Base-by-base conservation (phyloP, 1,284 basidiomycete species). In the Puccinia polysora region DNA sequence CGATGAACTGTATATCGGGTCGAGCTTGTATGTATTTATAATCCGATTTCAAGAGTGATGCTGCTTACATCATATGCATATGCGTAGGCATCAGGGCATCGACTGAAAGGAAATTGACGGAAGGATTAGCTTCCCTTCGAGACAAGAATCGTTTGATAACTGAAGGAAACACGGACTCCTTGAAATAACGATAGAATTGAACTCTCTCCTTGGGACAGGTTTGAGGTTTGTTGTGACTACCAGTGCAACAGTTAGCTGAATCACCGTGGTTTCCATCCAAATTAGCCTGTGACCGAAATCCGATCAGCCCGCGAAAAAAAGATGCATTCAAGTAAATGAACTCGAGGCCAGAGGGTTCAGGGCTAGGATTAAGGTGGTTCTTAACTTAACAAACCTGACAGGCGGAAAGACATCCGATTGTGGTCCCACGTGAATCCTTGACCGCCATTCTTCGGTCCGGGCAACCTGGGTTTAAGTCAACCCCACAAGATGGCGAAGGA, bases 241-340 rank as follows among this genome's bases (percentile, higher is more conserved):
- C 74, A 38, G 68, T 71, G 32, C 74, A 75, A 47, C 74, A 75
- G 55, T 74, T 64, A n/a, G 59, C 63, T 40, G 70, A 69, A 53
- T 60, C 23, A 4, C 50, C 59, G 38, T 50, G 40, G 28, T 60
- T 59, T 0, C 67, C 67, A 59, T 70, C 67, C 55, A 70, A 67
- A 62, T 74, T 53, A 28, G 56, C 63, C 74, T 70, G 30, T 50
- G n/a, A n/a, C n/a, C n/a, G n/a, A n/a, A n/a, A n/a, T n/a, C n/a
- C n/a, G n/a, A n/a, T n/a, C n/a, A n/a, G n/a, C n/a, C n/a, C n/a
- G n/a, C n/a, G n/a, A 2, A 2, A n/a, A n/a, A n/a, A 14, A 3
- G 20, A 23, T 55, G 25, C 8, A 55, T 18, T 4, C n/a, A 7
- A 60, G n/a, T 15, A 3, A 23, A 59, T 38, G 34, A 20, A 60